Evolutionary conservation across 2,329 filamentous ascomycete species (phyloP).

Genomic region (Fusarium continuum): DNA sequence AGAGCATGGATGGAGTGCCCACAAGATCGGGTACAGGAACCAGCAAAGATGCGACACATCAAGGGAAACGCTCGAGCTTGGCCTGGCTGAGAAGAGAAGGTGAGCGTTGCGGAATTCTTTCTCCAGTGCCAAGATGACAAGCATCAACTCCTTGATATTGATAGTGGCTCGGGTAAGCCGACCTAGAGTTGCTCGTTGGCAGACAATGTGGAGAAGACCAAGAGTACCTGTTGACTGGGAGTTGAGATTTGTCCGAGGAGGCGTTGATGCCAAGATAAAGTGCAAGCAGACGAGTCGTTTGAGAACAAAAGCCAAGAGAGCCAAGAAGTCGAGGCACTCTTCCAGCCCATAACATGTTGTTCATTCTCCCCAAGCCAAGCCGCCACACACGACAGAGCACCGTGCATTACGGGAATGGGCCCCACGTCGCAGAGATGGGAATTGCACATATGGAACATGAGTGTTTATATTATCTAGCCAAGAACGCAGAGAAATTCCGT

Average conservation of each 20-base stretch:
- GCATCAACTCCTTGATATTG: conserved; percentile 19
- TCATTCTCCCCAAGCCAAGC: conserved; percentile 32
- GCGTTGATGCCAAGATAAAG: conserved; percentile 34
- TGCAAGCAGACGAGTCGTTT: conserved; percentile 21
- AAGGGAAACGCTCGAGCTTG: conserved; percentile 25
- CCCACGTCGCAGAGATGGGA: conserved; percentile 13
- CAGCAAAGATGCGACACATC: conserved; percentile 24
- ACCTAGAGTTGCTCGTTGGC: conserved; percentile 15
- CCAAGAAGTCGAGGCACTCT: conserved; percentile 30
- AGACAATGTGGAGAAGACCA: conserved; percentile 23
- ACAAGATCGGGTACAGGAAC: conserved; percentile 23
- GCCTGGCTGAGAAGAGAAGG: conserved; percentile 33
- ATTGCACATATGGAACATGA: conserved; percentile 20
- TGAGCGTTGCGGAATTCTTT: conserved; percentile 31
- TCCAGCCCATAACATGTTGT: conserved; percentile 36
- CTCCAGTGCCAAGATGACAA: conserved; percentile 31
- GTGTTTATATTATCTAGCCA: conserved; percentile 31
- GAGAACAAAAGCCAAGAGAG: conserved; percentile 26
- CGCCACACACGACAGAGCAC: conserved; percentile 28
- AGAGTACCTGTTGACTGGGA: conserved; percentile 18
- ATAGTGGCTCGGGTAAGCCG: conserved; percentile 29
- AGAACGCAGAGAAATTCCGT: conserved; percentile 11
- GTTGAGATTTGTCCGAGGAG: conserved; percentile 35
- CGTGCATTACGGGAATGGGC: conserved; percentile 16
- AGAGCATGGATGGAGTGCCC: conserved; percentile 18